Evolutionary conservation across 306 rosid genomes (phyloP).

Genomic region (Quercus dentata): DNA sequence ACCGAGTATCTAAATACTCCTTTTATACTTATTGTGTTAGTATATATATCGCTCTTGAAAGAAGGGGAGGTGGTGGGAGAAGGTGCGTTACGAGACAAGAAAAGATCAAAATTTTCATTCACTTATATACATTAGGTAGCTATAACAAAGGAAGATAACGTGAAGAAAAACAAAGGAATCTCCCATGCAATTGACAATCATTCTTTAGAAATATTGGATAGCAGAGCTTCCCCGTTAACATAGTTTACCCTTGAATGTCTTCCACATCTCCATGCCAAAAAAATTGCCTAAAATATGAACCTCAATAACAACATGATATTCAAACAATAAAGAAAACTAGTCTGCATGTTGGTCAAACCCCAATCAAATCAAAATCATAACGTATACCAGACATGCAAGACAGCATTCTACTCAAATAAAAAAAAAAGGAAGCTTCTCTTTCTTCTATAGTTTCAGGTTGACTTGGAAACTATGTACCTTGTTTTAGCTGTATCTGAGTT

Average conservation of each 20-base stretch:
- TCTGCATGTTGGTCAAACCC: conserved; percentile 3
- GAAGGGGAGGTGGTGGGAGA: no score
- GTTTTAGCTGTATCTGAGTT: conserved; percentile 20
- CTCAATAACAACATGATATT: neutral
- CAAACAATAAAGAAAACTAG: conserved; percentile 19
- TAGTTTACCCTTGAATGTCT: neutral
- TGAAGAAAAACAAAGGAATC: neutral
- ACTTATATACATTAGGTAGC: no score
- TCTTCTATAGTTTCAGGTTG: neutral
- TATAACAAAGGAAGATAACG: no score
- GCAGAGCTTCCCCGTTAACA: neutral
- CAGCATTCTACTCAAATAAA: neutral
- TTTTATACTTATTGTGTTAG: no score
- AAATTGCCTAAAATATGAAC: neutral
- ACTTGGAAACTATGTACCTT: conserved; percentile 17
- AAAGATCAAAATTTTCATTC: no score
- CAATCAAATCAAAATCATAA: conserved; percentile 10
- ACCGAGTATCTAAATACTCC: no score
- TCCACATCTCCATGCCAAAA: neutral
- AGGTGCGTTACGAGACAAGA: no score
- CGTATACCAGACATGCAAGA: conserved; percentile 13
- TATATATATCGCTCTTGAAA: no score
- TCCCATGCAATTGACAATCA: neutral
- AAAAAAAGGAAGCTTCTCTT: conserved; percentile 16
- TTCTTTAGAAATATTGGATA: neutral